Evolutionary conservation across 768 basidiomycete species (phyloP).

Genomic region (Boletales sp.): DNA sequence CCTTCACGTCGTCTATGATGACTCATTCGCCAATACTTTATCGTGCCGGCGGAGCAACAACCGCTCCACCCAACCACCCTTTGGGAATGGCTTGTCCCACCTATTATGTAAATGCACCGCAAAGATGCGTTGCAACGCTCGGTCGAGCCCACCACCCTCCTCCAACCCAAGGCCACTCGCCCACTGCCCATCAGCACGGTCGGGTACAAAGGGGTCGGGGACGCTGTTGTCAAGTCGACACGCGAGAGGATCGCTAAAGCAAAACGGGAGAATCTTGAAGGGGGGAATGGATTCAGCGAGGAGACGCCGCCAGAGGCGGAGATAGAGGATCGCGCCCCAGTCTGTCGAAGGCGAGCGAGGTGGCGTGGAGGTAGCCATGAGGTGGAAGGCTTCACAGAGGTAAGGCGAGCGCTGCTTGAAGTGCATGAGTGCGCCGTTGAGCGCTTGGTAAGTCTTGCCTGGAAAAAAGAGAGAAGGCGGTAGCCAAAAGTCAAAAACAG

Average conservation of each 20-base stretch:
- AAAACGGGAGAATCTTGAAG: slow-evolving; percentile 92
- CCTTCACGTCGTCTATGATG: neutral
- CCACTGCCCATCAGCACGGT: slow-evolving; percentile 55
- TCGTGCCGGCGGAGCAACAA: slow-evolving; percentile 68
- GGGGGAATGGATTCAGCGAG: slow-evolving; percentile 70
- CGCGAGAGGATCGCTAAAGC: slow-evolving; percentile 87
- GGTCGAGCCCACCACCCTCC: slow-evolving; percentile 61
- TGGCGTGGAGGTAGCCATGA: slow-evolving; percentile 73
- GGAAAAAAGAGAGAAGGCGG: neutral
- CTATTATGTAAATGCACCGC: slow-evolving; percentile 93
- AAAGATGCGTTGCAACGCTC: slow-evolving; percentile 69
- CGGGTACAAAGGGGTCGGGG: slow-evolving; percentile 81
- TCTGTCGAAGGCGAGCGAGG: slow-evolving; percentile 82
- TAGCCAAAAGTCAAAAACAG: slow-evolving; percentile 2
- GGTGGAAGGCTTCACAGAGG: slow-evolving; percentile 93
- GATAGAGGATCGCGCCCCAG: slow-evolving; percentile 92
- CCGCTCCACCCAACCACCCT: slow-evolving; percentile 81
- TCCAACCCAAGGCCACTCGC: slow-evolving; percentile 49
- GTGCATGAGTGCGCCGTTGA: slow-evolving; percentile 95
- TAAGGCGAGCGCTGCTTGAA: slow-evolving; percentile 90
- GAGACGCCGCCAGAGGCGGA: slow-evolving; percentile 85
- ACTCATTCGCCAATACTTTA: slow-evolving; percentile 17
- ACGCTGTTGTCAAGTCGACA: slow-evolving; percentile 89
- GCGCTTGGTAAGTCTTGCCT: slow-evolving; percentile 73
- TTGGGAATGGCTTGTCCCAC: slow-evolving; percentile 85